Base-by-base conservation (phyloP, 2,329 filamentous ascomycete species). In the Trichophyton verrucosum region DNA sequence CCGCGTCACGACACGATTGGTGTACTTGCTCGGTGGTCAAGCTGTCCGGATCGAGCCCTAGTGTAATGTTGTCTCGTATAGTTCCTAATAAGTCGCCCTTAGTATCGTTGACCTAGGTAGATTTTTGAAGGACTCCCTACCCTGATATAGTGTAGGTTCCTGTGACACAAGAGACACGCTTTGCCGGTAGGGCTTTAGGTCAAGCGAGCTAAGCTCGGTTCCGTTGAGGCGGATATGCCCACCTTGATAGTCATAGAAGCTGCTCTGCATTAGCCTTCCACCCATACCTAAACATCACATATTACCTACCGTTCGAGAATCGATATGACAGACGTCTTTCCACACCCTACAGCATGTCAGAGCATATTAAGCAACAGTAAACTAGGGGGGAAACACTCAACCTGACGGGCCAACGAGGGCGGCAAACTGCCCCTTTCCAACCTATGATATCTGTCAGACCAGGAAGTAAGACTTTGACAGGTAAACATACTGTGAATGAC, bases 1-100 rank as follows among this genome's bases (percentile, higher is more conserved):
- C 78, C 1, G 80, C 78, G 61, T 80, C 74, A 9, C 73, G 72
- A 65, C 78, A 81, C 5, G 78, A 80, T 62, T 76, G 70, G 1
- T 76, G 65, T 8, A 81, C 70, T 46, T 74, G 67, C 3, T 78
- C 75, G 0, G 78, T 73, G 0, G 71, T 69, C 3, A 67, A 58
- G 1, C 66, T 69, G 1, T 70, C 65, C 9, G 71, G 59, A 0
- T 75, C 70, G 0, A 79, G 65, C 1, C 80, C 80, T 0, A 81
- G 70, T 0, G 74, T 64, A 27, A 82, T 70, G 64, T 82, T 79
- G 1, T 79, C 76, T 3, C 73, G 73, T 55, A 80, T 76, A 0
- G 74, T 64, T 15, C 64, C 64, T 65, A 51, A 13, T 17, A 20
- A 3, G 13, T 33, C 60, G 58, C 40, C 13, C 5, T 36, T 9